phyloP scores from a whole-genome alignment of 306 rosid genomes.

The Begonia loranthoides region DNA sequence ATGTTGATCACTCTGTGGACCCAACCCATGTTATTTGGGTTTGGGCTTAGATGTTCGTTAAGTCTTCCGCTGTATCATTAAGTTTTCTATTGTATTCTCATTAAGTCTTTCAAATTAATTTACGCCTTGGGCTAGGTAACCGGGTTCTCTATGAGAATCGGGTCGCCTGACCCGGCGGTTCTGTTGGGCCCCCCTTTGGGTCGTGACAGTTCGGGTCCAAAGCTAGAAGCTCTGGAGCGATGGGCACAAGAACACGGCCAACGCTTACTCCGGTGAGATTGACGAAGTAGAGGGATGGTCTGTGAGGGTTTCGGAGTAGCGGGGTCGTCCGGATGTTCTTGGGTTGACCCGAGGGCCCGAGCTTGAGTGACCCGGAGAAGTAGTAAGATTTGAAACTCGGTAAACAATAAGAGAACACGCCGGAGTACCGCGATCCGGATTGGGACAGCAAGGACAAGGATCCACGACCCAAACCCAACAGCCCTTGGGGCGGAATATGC shows the following conservation, averaged over 20 bases:
- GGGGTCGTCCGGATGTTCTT: slow-evolving; percentile 63
- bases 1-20: too few relatives aligned
- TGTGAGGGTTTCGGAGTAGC: slow-evolving; percentile 54
- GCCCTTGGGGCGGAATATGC: slow-evolving; percentile 64
- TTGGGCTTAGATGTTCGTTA: too few relatives aligned
- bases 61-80: too few relatives aligned
- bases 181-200: too few relatives aligned
- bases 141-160: too few relatives aligned
- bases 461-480: slow-evolving; percentile 85
- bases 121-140: too few relatives aligned
- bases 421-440: slow-evolving; percentile 48
- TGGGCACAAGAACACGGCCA: slow-evolving; percentile 36
- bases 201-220: too few relatives aligned
- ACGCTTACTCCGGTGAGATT: slow-evolving; percentile 66
- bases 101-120: too few relatives aligned
- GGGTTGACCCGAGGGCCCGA: slow-evolving; percentile 76
- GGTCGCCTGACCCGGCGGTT: too few relatives aligned
- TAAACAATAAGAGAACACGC: slow-evolving; percentile 67
- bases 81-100: too few relatives aligned
- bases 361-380: slow-evolving; percentile 81
- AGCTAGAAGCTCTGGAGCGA: slow-evolving; percentile 22
- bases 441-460: slow-evolving; percentile 61
- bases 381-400: slow-evolving; percentile 83
- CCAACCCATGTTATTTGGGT: too few relatives aligned
- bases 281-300: slow-evolving; percentile 73